phyloP scores from a whole-genome alignment of 202 grass and related monocot genomes.

The Elaeis oleifera region DNA sequence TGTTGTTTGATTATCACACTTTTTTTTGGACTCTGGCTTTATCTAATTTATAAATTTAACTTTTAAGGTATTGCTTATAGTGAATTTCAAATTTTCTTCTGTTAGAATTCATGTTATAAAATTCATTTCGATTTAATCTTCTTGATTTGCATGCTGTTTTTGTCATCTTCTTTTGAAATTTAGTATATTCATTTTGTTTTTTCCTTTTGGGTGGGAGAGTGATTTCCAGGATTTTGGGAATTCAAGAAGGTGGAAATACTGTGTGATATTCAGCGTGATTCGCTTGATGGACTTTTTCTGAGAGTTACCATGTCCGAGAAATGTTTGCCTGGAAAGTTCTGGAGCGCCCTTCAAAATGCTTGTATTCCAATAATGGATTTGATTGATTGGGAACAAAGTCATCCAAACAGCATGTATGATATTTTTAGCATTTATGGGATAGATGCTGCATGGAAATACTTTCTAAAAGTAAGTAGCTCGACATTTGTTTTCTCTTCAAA shows the following conservation, averaged over 20 bases:
- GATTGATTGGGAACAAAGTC: constrained; percentile 78
- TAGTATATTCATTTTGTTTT: no score
- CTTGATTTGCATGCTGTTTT: no score
- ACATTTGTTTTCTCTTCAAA: constrained; percentile 7
- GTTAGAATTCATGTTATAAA: no score
- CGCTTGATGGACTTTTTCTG: constrained; percentile 48
- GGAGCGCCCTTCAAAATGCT: constrained; percentile 61
- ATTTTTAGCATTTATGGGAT: constrained; percentile 71
- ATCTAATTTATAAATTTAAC: no score
- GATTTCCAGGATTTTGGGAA: constrained; percentile 61
- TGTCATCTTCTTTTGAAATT: no score
- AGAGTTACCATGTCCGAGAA: constrained; percentile 68
- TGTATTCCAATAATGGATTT: constrained; percentile 72
- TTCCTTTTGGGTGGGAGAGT: no score
- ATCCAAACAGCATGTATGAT: constrained; percentile 45
- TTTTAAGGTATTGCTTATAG: no score
- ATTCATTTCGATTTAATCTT: no score
- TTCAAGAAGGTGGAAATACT: constrained; percentile 69
- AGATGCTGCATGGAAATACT: constrained; percentile 72
- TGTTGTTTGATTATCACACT: no score
- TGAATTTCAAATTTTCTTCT: no score
- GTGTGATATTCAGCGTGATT: constrained; percentile 21
- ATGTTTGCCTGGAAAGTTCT: constrained; percentile 52
- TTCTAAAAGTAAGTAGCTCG: constrained; percentile 48
- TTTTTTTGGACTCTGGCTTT: no score